Evolutionary conservation across 352 stramenopile genomes (phyloP).

Genomic region (Nothophytophthora sp.): DNA sequence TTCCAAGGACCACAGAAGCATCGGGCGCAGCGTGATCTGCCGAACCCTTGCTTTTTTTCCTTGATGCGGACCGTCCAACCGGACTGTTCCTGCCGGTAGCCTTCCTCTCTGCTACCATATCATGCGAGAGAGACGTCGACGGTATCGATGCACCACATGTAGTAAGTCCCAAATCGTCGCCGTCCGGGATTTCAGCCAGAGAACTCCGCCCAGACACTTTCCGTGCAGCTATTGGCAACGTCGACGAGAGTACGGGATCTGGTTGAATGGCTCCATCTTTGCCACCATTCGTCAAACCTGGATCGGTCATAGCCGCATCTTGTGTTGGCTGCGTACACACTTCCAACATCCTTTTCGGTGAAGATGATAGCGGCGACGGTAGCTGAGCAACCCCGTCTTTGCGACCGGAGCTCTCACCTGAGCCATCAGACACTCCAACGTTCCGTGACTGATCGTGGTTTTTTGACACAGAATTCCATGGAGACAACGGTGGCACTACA

Average conservation of each 20-base stretch:
- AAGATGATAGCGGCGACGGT: too few relatives aligned
- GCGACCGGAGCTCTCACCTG: too few relatives aligned
- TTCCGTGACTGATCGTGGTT: neutral
- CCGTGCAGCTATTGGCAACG: neutral
- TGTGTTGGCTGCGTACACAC: too few relatives aligned
- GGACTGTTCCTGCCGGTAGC: conserved; percentile 7
- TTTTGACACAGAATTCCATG: neutral
- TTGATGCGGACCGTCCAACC: conserved; percentile 3
- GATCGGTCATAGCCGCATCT: too few relatives aligned
- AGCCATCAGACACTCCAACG: neutral
- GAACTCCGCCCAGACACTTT: neutral
- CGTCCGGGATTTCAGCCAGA: neutral
- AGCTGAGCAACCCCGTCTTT: too few relatives aligned
- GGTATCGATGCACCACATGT: too few relatives aligned
- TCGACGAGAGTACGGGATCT: neutral
- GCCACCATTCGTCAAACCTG: too few relatives aligned
- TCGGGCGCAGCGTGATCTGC: neutral
- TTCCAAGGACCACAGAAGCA: conserved; percentile 2
- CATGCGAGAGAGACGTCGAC: neutral
- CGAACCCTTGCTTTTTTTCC: conserved; percentile 11
- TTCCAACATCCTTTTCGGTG: too few relatives aligned
- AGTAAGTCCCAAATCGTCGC: neutral
- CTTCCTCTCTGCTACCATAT: conserved; percentile 13
- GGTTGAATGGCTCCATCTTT: too few relatives aligned
- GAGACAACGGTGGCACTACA: neutral